These are phyloP conservation scores for Ascochyta viciae-villosae DNA, from an alignment of 2,329 filamentous ascomycete species.

Conservation along the genomic window DNA sequence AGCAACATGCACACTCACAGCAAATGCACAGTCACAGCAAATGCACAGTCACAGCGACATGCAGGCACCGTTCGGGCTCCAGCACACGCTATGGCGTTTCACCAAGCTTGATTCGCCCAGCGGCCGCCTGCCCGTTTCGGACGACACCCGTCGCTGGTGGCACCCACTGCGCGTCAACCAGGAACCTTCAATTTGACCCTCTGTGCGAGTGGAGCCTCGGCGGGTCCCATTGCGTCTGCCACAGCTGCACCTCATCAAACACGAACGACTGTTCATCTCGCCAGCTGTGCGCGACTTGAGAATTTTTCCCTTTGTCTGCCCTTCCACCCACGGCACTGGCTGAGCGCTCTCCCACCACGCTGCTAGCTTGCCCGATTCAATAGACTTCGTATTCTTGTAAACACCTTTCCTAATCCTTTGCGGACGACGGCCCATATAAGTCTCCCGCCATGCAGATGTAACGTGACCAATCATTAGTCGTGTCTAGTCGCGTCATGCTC, in stretches of 20 bases:
- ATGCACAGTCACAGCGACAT: not conserved
- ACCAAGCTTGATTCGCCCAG: slow-evolving; percentile 21
- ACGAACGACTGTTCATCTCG: slow-evolving; percentile 37
- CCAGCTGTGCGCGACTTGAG: slow-evolving; percentile 19
- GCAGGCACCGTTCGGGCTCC: slow-evolving; percentile 9
- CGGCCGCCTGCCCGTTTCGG: slow-evolving; percentile 29
- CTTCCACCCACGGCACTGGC: not conserved
- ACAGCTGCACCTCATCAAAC: slow-evolving; percentile 32
- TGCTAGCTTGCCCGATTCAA: slow-evolving; percentile 9
- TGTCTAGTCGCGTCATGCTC: slow-evolving; percentile 5
- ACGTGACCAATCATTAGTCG: slow-evolving; percentile 15
- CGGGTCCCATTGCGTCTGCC: slow-evolving; percentile 24
- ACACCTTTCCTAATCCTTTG: slow-evolving; percentile 18
- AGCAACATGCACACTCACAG: too few species aligned
- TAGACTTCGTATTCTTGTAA: slow-evolving; percentile 28
- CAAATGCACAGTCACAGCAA: too few species aligned
- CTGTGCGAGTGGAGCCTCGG: slow-evolving; percentile 18
- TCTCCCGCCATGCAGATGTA: slow-evolving; percentile 1
- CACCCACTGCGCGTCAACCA: slow-evolving; percentile 23
- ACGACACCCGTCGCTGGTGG: slow-evolving; percentile 25
- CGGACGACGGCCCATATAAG: slow-evolving; percentile 2
- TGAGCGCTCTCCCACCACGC: not conserved
- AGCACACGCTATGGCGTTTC: slow-evolving; percentile 23
- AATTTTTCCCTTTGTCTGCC: slow-evolving; percentile 11
- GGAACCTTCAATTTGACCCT: slow-evolving; percentile 22